Base-by-base conservation (phyloP, 192 early-diverging fungal genomes). In the Geosiphon pyriformis region DNA sequence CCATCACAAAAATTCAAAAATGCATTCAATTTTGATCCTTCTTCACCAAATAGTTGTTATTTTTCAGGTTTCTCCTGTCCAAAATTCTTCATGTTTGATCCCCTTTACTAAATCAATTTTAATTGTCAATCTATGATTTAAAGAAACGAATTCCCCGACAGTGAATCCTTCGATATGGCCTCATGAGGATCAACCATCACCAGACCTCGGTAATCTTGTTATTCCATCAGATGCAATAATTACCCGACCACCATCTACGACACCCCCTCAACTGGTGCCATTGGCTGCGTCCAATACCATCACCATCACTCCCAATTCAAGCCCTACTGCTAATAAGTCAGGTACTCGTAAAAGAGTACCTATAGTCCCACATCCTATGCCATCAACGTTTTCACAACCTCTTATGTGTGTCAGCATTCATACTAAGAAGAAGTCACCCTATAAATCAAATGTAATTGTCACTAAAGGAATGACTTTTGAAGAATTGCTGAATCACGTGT, bases 341-440 rank as follows among this genome's bases (percentile, higher is more conserved):
- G 7, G 7, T 10, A 6, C 37, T 10, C 37, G 37, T 15, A 42
- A 42, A 42, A 42, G 37, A 42, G 7, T 42, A 10, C 7, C 37
- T 15, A 42, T 42, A 10, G 37, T 15, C 15, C 37, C 37, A 42
- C 6, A 6, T 42, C 37, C 37, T 6, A 10, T 42, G 37, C 6
- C 15, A 42, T 42, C 37, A 42, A 10, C 37, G 6, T 15, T 15
- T 10, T 6, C 37, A 42, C 37, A 6, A 42, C 15, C 37, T 42
- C 37, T 10, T 10, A 42, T 42, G 53, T 29, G 53, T 12, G 29
- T 35, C n/a, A 34, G 35, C n/a, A 6, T 64, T 22, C 62, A 64
- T 33, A 49, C 48, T 4, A 49, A 52, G 31, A 64, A 52, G 4
- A 64, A 33, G 18, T 64, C 62, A n/a, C 62, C 49, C 0, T 64